These are phyloP conservation scores for Debaryomycetaceae sp. DNA, from an alignment of 1,139 yeast species.

Conservation along the genomic window DNA sequence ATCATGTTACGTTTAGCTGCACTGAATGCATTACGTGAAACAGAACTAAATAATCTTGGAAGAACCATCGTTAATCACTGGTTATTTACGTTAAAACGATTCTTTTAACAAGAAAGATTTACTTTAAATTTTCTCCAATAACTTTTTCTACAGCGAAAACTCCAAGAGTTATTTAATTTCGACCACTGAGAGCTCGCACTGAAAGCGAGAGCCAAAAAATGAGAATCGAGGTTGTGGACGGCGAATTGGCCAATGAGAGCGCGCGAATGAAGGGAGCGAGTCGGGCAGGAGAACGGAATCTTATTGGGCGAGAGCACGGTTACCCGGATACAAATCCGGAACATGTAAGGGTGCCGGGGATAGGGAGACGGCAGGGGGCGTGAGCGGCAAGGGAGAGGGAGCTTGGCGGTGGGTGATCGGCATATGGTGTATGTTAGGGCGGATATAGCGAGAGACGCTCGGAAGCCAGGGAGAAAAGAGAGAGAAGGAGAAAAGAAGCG, in stretches of 20 bases:
- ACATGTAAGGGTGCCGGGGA: not conserved
- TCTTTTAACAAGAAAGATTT: slow-evolving; percentile 12
- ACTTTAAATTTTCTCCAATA: not conserved
- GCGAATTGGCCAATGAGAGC: slow-evolving; percentile 15
- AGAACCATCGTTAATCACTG: slow-evolving; percentile 53
- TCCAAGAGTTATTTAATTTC: not conserved
- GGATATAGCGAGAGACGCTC: no score
- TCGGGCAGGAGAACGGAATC: slow-evolving; percentile 7
- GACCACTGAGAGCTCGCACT: not conserved
- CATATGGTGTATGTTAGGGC: no score
- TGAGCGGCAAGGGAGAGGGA: not conserved
- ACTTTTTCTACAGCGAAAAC: not conserved
- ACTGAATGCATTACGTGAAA: slow-evolving; percentile 86
- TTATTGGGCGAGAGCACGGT: slow-evolving; percentile 14
- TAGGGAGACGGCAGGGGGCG: not conserved
- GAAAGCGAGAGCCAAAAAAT: not conserved
- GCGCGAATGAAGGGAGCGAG: slow-evolving; percentile 9
- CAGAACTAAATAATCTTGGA: slow-evolving; percentile 89
- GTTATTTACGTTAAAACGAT: slow-evolving; percentile 2
- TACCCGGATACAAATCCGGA: slow-evolving; percentile 12
- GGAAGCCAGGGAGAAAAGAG: no score
- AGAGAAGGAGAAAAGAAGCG: no score
- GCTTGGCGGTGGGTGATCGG: not conserved
- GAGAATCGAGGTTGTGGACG: slow-evolving; percentile 3
- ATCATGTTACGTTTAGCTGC: slow-evolving; percentile 82